phyloP scores from a whole-genome alignment of 441 rosid genomes.

The Francoa sonchifolia region DNA sequence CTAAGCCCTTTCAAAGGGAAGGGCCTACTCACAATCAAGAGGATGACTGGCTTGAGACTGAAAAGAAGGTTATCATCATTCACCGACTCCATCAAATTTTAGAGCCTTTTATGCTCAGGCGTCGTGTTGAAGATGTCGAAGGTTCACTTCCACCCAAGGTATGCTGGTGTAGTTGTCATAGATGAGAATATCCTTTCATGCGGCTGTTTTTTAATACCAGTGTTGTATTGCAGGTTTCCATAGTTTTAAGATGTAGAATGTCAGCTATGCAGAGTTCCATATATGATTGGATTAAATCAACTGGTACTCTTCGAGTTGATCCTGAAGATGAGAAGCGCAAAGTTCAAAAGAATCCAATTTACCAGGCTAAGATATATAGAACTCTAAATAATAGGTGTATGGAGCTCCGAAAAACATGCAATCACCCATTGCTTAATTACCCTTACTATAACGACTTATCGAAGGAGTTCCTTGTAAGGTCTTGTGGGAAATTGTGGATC shows the following conservation, averaged over 20 bases:
- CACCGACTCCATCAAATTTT: constrained; percentile 98
- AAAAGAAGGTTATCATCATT: constrained; percentile 94
- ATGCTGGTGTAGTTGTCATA: constrained; percentile 9
- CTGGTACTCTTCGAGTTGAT: constrained; percentile 92
- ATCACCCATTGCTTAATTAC: constrained; percentile 95
- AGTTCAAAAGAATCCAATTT: constrained; percentile 63
- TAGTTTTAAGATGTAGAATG: constrained; percentile 93
- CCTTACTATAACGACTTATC: constrained; percentile 80
- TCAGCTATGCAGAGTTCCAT: constrained; percentile 92
- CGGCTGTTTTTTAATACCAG: constrained; percentile 19
- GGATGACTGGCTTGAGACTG: constrained; percentile 99
- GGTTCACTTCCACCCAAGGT: constrained; percentile 99
- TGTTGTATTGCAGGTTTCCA: constrained; percentile 57
- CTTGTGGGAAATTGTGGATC: constrained; percentile 97
- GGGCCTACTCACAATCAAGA: constrained; percentile 69
- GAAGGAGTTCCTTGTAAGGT: constrained; percentile 83
- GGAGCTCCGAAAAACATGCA: constrained; percentile 97
- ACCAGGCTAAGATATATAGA: constrained; percentile 66
- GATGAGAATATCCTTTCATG: constrained; percentile 8
- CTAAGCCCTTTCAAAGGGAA: constrained; percentile 96
- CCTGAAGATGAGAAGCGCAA: constrained; percentile 86
- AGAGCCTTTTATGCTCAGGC: constrained; percentile 99
- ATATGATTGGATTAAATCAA: constrained; percentile 97
- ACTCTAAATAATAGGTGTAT: constrained; percentile 92
- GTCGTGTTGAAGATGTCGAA: constrained; percentile 99